A percentile compares a stretch with the other conserved stretches of the same genome.
Evolutionary conservation across 2,329 filamentous ascomycete genomes (phyloP).

Genomic region (Microdochium nivale): DNA sequence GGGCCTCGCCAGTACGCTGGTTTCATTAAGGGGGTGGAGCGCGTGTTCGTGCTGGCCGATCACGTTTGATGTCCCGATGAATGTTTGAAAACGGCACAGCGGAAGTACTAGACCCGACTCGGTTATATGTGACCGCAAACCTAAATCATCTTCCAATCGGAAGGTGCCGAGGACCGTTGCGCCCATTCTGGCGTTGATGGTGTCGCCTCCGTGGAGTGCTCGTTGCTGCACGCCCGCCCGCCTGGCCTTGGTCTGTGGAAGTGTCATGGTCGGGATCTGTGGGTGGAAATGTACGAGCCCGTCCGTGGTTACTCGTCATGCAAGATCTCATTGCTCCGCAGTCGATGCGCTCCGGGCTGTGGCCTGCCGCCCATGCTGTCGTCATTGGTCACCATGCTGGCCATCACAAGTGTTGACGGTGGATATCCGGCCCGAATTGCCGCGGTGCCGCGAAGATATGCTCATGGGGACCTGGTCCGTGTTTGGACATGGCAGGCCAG

Average conservation of each 20-base stretch:
- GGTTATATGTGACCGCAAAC: neutral
- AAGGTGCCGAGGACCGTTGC: neutral
- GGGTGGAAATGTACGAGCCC: too few relatives aligned
- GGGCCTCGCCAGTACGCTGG: neutral
- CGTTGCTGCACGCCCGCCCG: too few relatives aligned
- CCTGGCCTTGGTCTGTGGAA: too few relatives aligned
- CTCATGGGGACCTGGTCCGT: neutral
- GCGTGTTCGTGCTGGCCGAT: neutral
- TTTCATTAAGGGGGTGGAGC: neutral
- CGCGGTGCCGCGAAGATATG: neutral
- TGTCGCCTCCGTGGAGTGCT: too few relatives aligned
- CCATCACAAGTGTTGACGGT: neutral
- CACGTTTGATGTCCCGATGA: neutral
- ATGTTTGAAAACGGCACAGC: neutral
- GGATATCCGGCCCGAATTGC: neutral
- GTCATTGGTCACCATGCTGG: too few relatives aligned
- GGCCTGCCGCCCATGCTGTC: too few relatives aligned
- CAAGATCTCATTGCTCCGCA: neutral
- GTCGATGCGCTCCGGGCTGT: neutral
- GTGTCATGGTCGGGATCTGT: too few relatives aligned
- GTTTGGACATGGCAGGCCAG: neutral
- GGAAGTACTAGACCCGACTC: neutral
- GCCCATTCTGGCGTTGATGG: neutral
- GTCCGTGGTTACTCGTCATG: too few relatives aligned
- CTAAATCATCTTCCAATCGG: neutral